Evolutionary conservation across 2,329 filamentous ascomycete species (phyloP).

Genomic region (Monosporascus sp.): DNA sequence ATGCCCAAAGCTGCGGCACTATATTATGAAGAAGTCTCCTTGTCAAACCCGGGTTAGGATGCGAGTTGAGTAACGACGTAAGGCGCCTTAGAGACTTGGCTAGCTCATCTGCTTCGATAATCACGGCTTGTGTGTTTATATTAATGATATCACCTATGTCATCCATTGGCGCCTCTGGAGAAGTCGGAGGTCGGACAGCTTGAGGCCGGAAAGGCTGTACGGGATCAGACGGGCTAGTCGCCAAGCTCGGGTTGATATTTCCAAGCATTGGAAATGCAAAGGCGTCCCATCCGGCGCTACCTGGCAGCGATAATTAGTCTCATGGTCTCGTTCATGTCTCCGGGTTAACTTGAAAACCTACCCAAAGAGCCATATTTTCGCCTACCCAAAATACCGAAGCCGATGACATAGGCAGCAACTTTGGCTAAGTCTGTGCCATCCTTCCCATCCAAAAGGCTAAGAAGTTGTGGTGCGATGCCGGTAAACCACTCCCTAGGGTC

Average conservation of each 20-base stretch:
- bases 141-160: constrained; percentile 37
- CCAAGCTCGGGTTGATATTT: constrained; percentile 39
- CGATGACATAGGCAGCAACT: constrained; percentile 57
- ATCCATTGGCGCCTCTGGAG: constrained; percentile 7
- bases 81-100: constrained; percentile 49
- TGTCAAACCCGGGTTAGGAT: constrained; percentile 61
- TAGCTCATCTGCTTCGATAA: constrained; percentile 45
- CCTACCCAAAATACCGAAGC: constrained; percentile 61
- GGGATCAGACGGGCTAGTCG: no score
- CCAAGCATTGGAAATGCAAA: constrained; percentile 56
- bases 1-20: constrained; percentile 57
- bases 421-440: constrained; percentile 53
- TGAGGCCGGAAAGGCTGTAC: no score
- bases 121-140: constrained; percentile 34
- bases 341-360: constrained; percentile 19
- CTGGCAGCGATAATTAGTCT: constrained; percentile 26
- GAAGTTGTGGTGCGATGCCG: constrained; percentile 55
- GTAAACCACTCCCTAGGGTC: constrained; percentile 54
- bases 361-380: constrained; percentile 60
- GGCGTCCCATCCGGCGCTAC: constrained; percentile 54
- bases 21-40: constrained; percentile 56
- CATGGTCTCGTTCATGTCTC: constrained; percentile 3
- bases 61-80: constrained; percentile 52
- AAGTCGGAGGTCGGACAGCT: no score
- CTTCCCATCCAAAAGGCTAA: constrained; percentile 55